These are phyloP conservation scores for Ceratocystis cacaofunesta DNA, from an alignment of 2,329 filamentous ascomycete species.

Conservation along the genomic window DNA sequence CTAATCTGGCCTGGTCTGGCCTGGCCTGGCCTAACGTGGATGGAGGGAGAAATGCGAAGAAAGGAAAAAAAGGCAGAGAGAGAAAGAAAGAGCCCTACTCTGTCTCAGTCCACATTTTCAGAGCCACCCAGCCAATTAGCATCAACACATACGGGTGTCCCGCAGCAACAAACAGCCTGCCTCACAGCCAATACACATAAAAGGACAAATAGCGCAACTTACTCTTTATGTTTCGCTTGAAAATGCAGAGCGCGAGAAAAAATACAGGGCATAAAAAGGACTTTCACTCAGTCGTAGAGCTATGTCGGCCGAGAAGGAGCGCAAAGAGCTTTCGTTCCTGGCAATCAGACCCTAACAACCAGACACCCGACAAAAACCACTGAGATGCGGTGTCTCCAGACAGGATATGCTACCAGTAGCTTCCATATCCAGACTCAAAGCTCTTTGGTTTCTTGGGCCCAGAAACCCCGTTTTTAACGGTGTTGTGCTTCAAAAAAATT, in stretches of 20 bases:
- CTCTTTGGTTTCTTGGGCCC: no score
- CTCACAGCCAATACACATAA: no score
- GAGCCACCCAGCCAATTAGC: not conserved
- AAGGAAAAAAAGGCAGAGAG: not conserved
- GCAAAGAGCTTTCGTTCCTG: not conserved
- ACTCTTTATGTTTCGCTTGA: not conserved
- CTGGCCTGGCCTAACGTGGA: not conserved
- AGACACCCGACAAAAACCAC: no score
- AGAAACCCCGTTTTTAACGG: no score
- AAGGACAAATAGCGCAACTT: no score
- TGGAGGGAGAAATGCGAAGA: not conserved
- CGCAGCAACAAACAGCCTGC: no score
- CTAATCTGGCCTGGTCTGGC: no score
- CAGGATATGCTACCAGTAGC: no score
- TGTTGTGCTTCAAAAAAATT: not conserved
- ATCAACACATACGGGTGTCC: not conserved
- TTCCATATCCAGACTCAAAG: no score
- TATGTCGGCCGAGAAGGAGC: slow-evolving; percentile 3
- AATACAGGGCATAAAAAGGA: not conserved
- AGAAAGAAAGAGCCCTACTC: not conserved
- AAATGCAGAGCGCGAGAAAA: not conserved
- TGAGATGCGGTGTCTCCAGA: no score
- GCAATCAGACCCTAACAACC: not conserved
- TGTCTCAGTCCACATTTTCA: not conserved
- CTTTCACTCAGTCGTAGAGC: not conserved